Conservation (phyloP, 768 basidiomycete genomes). For the Leccinum disarticulatum region DNA sequence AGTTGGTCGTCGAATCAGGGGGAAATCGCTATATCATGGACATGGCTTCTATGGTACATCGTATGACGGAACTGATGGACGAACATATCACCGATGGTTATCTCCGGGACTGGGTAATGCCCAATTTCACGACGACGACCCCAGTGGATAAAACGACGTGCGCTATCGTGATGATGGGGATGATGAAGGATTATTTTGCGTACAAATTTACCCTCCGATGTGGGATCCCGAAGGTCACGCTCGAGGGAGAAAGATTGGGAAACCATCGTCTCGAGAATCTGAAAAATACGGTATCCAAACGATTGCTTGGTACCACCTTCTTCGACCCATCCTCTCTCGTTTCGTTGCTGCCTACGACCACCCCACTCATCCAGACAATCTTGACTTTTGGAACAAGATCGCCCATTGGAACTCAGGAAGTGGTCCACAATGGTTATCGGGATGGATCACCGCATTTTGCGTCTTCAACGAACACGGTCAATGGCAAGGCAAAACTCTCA, state of each 20-base stretch:
- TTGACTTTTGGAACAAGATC: conserved; percentile 41
- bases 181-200: conserved; percentile 40
- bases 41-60: conserved; percentile 29
- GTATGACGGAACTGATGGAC: conserved; percentile 23
- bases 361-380: conserved; percentile 28
- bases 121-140: conserved; percentile 46
- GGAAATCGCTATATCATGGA: conserved; percentile 31
- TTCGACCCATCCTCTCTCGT: conserved; percentile 38
- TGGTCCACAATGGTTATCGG: conserved; percentile 35
- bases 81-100: conserved; percentile 22
- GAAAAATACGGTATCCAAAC: conserved; percentile 37
- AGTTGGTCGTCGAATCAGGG: conserved; percentile 24
- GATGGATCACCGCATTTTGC: conserved; percentile 42
- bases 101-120: conserved; percentile 42
- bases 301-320: conserved; percentile 39
- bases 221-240: conserved; percentile 46
- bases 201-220: conserved; percentile 34
- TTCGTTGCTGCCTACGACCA: conserved; percentile 38
- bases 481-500: conserved; percentile 33
- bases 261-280: conserved; percentile 41
- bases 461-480: conserved; percentile 31
- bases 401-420: conserved; percentile 27
- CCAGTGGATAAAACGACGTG: conserved; percentile 36
- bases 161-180: conserved; percentile 44
- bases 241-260: conserved; percentile 46